A percentile compares a stretch with the other conserved stretches of the same genome.
Evolutionary conservation across 345 rosid genomes (phyloP).

Genomic region (Cochlearia excelsa): DNA sequence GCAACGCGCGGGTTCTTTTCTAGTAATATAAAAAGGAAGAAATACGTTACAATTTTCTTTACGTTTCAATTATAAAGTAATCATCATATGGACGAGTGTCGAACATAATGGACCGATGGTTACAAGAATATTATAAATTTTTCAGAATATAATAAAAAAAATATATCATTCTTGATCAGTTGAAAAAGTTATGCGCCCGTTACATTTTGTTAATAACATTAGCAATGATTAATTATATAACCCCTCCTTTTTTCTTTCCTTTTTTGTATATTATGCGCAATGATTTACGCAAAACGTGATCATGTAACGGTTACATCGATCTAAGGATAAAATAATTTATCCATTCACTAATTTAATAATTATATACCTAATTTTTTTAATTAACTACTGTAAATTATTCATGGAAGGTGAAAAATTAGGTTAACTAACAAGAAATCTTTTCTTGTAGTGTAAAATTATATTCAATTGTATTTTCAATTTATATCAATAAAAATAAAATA

Average conservation of each 20-base stretch:
- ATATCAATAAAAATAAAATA: not conserved
- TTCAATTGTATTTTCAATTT: too few species aligned
- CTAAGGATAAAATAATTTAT: too few species aligned
- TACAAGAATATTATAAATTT: conserved; percentile 2
- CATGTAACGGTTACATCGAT: too few species aligned
- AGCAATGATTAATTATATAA: too few species aligned
- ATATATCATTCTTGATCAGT: not conserved
- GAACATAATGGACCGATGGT: conserved; percentile 23
- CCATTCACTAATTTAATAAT: not conserved
- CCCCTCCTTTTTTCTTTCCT: too few species aligned
- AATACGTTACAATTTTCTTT: not conserved
- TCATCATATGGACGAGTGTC: conserved; percentile 12
- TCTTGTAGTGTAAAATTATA: not conserved
- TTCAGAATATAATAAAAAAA: not conserved
- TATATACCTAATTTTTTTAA: not conserved
- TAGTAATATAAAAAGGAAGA: too few species aligned
- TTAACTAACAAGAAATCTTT: conserved; percentile 5
- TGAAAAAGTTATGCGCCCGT: not conserved
- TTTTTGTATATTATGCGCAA: too few species aligned
- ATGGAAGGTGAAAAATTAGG: conserved; percentile 1
- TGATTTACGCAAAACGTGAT: too few species aligned
- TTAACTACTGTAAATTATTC: not conserved
- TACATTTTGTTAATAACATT: not conserved
- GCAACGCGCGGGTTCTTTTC: too few species aligned
- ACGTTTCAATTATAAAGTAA: not conserved